Percentiles rank a stretch among this genome's conserved stretches.
These are phyloP conservation scores for Saccharomyces uvarum DNA, from an alignment of 1,139 yeast genomes.

Conservation along the genomic window DNA sequence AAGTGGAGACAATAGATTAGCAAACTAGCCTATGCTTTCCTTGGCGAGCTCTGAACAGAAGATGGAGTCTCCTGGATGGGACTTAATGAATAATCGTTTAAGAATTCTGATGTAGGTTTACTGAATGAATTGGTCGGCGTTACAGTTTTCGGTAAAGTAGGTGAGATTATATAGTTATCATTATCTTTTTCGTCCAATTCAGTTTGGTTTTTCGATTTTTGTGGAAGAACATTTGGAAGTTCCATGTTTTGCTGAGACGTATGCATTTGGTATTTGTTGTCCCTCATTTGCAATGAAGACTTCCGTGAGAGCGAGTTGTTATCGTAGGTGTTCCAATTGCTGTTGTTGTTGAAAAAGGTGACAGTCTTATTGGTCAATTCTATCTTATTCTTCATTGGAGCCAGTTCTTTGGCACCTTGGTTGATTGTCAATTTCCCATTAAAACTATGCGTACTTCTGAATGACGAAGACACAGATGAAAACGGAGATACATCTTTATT, in stretches of 20 bases:
- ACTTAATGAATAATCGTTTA: conserved; percentile 23
- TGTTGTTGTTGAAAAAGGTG: conserved; percentile 40
- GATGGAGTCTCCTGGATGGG: conserved; percentile 30
- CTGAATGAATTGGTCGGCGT: conserved; percentile 19
- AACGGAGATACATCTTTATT: conserved; percentile 15
- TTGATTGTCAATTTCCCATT: conserved; percentile 24
- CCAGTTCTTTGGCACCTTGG: conserved; percentile 24
- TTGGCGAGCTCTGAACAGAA: conserved; percentile 29
- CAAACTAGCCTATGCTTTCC: conserved; percentile 1
- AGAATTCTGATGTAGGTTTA: conserved; percentile 23
- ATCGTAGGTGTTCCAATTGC: background rate
- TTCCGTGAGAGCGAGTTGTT: background rate
- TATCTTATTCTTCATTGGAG: conserved; percentile 39
- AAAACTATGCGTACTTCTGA: conserved; percentile 31
- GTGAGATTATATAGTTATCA: background rate
- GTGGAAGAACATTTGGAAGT: background rate
- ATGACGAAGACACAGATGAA: conserved; percentile 18
- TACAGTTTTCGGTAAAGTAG: conserved; percentile 5
- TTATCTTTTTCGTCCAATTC: background rate
- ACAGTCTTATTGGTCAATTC: conserved; percentile 49
- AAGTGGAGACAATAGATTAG: background rate
- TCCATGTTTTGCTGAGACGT: background rate
- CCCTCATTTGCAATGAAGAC: background rate
- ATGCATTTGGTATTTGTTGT: background rate
- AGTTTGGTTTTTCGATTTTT: background rate